Base-by-base conservation (phyloP, 2,329 filamentous ascomycete genomes). In the Pseudogymnoascus sp. region DNA sequence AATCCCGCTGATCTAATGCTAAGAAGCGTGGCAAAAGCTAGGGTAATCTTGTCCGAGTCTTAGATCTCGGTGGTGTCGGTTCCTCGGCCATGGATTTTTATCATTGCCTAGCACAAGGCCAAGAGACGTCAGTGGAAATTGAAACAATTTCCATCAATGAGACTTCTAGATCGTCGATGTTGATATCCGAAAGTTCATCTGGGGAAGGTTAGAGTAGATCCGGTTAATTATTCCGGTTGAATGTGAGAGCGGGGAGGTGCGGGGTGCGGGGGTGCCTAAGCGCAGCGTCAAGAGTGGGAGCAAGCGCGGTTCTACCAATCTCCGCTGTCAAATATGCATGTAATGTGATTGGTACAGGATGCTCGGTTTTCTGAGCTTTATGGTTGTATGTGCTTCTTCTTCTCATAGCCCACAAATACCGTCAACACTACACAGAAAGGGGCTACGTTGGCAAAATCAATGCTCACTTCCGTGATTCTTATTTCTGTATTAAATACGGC, bases 141-240 rank as follows among this genome's bases (percentile, higher is more conserved):
- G 44, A 50, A 50, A 28, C 23, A 16, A 50, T 50, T 50, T 50
- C 44, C 44, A 50, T 50, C 44, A 50, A 50, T 50, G 23, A 50
- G 44, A 50, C 14, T 16, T 28, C 23, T 4, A 50, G 44, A n/a
- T 50, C 44, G 44, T 16, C 14, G 3, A 28, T 28, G 14, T n/a
- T 50, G 44, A 50, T 28, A 14, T 28, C 21, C 23, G 23, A 28
- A 50, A 28, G 23, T 28, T 50, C 5, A 28, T 8, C 21, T 28
- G 7, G 14, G 23, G 44, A 11, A 1, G 44, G 23, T 31, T 28
- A 50, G 44, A 16, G 23, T 31, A 16, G 3, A 14, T 12, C 44
- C 44, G 44, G 44, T n/a, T 50, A 50, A 50, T 47, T 16, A 11
- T 28, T 28, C 44, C 44, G 44, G 44, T 8, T 50, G 44, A 47